phyloP scores from a whole-genome alignment of 1,284 basidiomycete species.

The Peniophora sp. region DNA sequence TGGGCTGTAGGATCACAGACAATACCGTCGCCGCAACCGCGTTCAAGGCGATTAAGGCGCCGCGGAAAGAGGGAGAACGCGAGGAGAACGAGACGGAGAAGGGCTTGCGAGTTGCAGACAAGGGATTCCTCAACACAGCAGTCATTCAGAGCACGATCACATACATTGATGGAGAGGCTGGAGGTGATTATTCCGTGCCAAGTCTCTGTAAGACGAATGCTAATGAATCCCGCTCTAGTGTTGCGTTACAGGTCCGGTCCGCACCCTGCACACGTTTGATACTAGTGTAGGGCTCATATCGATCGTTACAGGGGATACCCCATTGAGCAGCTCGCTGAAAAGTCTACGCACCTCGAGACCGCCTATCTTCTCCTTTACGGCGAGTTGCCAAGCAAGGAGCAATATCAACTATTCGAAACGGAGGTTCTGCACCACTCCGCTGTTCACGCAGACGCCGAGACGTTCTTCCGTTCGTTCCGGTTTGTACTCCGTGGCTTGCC shows the following conservation, averaged over 20 bases:
- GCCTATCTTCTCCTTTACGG: slow-evolving; percentile 87
- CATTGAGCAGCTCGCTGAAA: slow-evolving; percentile 79
- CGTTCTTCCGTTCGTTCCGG: slow-evolving; percentile 77
- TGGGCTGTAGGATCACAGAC: slow-evolving; percentile 50
- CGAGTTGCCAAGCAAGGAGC: slow-evolving; percentile 58
- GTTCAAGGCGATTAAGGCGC: slow-evolving; percentile 70
- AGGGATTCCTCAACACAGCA: slow-evolving; percentile 82
- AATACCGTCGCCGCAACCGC: slow-evolving; percentile 74
- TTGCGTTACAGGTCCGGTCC: slow-evolving; percentile 57
- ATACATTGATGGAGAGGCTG: slow-evolving; percentile 82
- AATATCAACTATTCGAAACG: slow-evolving; percentile 55
- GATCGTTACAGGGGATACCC: slow-evolving; percentile 67
- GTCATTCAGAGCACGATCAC: slow-evolving; percentile 78
- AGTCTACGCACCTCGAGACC: slow-evolving; percentile 73
- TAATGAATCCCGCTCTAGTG: slow-evolving; percentile 29
- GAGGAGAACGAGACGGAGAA: slow-evolving; percentile 79
- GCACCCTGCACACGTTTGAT: neutral
- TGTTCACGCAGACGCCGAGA: slow-evolving; percentile 72
- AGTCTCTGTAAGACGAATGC: too few species aligned
- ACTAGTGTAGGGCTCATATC: neutral
- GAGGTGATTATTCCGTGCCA: slow-evolving; percentile 36
- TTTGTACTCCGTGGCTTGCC: slow-evolving; percentile 18
- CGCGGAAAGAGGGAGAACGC: slow-evolving; percentile 47
- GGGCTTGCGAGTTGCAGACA: slow-evolving; percentile 71
- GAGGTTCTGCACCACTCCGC: slow-evolving; percentile 77